Conservation (phyloP, 257 asterid species). For the Echium plantagineum region DNA sequence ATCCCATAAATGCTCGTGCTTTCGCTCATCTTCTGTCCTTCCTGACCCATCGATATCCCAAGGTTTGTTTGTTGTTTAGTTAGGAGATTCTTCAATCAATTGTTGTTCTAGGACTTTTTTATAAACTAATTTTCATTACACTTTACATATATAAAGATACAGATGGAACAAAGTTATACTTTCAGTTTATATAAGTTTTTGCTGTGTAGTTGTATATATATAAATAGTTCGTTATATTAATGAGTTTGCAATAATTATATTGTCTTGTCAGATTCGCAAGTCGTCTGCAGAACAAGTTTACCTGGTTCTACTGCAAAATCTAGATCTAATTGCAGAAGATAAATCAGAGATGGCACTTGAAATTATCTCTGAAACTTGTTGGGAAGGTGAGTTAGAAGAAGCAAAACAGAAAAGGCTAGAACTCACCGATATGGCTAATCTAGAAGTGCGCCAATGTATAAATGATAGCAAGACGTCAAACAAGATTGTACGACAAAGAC, state of each 20-base stretch:
- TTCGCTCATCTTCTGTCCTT: conserved; percentile 55
- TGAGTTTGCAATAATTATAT: not conserved
- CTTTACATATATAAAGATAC: no score
- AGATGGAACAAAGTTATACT: no score
- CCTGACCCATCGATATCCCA: conserved; percentile 78
- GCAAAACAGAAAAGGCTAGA: conserved; percentile 54
- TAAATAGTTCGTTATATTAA: not conserved
- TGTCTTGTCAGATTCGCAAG: conserved; percentile 53
- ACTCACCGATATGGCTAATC: conserved; percentile 40
- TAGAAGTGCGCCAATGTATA: conserved; percentile 25
- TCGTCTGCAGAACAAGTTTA: conserved; percentile 77
- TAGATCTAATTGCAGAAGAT: conserved; percentile 39
- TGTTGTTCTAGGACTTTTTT: conserved; percentile 1
- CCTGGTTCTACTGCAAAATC: conserved; percentile 66
- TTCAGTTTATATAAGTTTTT: not conserved
- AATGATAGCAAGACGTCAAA: conserved; percentile 15
- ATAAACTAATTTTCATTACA: not conserved
- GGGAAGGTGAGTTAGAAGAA: conserved; percentile 83
- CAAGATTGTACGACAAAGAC: conserved; percentile 19
- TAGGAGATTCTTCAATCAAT: not conserved
- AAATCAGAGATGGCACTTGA: conserved; percentile 60
- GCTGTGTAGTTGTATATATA: not conserved
- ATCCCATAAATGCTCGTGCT: conserved; percentile 48
- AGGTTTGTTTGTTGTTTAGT: conserved; percentile 28
- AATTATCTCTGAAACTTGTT: conserved; percentile 69